These are phyloP conservation scores for Chrysopogon serrulatus DNA, from an alignment of 176 grass and related monocot genomes.

Conservation along the genomic window DNA sequence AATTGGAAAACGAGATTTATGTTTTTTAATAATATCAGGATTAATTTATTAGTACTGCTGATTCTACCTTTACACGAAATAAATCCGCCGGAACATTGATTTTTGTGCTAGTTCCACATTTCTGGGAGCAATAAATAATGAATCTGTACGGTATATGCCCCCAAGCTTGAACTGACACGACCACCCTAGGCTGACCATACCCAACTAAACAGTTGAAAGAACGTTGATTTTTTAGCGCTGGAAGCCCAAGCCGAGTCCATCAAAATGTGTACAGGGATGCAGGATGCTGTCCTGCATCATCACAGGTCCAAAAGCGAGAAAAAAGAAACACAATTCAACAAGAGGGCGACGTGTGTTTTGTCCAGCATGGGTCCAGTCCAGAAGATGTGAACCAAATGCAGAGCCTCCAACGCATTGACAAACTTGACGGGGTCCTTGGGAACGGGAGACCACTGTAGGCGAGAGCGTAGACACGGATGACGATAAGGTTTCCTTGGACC, in stretches of 20 bases:
- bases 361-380: neutral
- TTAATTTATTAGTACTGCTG: too few relatives aligned
- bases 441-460: neutral
- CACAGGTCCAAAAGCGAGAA: conserved; percentile 11
- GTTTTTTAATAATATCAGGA: too few relatives aligned
- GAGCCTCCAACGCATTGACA: conserved; percentile 8
- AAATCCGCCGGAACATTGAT: neutral
- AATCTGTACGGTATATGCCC: neutral
- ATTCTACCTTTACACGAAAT: neutral
- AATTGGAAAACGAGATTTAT: too few relatives aligned
- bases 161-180: neutral
- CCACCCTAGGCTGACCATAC: neutral
- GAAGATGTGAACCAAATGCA: conserved; percentile 16
- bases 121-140: neutral
- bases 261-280: conserved; percentile 34
- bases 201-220: neutral
- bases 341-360: conserved; percentile 20
- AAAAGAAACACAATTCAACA: neutral
- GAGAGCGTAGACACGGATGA: neutral
- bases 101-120: neutral
- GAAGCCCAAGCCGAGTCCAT: too few relatives aligned
- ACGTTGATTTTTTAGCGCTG: neutral
- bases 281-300: neutral
- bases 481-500: neutral
- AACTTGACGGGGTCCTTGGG: conserved; percentile 16